These are phyloP conservation scores for Akanthomyces dipterigenus DNA, from an alignment of 2,329 filamentous ascomycete genomes.

Conservation along the genomic window DNA sequence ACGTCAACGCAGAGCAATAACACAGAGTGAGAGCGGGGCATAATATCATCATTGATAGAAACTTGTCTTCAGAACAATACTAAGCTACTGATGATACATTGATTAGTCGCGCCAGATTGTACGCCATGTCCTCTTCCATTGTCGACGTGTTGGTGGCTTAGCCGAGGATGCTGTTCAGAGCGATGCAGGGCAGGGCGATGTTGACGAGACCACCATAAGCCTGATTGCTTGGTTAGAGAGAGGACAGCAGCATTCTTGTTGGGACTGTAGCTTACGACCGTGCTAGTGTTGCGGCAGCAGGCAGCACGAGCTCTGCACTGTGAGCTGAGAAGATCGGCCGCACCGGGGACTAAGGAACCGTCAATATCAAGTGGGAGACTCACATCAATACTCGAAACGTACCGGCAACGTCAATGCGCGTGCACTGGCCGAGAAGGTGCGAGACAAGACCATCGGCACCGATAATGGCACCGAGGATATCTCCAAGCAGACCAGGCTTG, in stretches of 20 bases:
- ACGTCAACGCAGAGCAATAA: no score
- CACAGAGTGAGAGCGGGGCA: neutral
- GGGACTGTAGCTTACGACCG: neutral
- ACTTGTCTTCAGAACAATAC: neutral
- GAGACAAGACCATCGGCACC: neutral
- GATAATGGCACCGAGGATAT: neutral
- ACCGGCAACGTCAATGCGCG: neutral
- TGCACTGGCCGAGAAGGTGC: neutral
- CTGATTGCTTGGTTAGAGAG: neutral
- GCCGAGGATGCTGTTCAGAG: neutral
- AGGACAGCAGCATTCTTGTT: no score
- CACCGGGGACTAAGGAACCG: neutral
- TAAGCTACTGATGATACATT: neutral
- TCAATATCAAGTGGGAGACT: neutral
- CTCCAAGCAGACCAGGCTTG: neutral
- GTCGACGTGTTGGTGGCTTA: neutral
- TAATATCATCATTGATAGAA: neutral
- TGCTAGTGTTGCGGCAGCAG: neutral
- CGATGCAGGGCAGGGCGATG: neutral
- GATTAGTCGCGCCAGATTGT: neutral
- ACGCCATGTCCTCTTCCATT: neutral
- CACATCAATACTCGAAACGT: neutral
- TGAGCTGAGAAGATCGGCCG: neutral
- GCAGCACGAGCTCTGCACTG: neutral
- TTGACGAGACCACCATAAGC: neutral